These are phyloP conservation scores for Mortierella sp. DNA, from an alignment of 371 early-diverging fungal genomes.

Conservation along the genomic window DNA sequence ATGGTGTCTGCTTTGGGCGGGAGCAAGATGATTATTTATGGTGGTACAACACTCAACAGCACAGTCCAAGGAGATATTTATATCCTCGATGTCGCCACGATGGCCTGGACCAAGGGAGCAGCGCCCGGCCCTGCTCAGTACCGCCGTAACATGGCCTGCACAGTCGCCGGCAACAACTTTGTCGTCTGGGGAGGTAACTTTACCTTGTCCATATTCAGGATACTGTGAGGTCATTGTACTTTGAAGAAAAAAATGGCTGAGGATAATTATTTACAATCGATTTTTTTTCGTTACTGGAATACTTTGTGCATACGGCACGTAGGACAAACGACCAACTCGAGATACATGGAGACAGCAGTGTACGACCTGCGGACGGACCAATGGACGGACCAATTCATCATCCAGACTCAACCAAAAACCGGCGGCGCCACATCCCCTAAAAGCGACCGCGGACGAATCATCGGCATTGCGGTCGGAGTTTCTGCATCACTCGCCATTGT, in stretches of 20 bases:
- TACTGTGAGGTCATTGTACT: neutral
- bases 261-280: neutral
- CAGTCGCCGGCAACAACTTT: constrained; percentile 17
- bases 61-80: neutral
- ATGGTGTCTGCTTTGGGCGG: constrained; percentile 11
- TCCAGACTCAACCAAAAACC: neutral
- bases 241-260: neutral
- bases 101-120: constrained; percentile 16
- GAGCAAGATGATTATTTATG: constrained; percentile 17
- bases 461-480: neutral
- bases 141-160: constrained; percentile 15
- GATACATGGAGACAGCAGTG: neutral
- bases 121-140: neutral
- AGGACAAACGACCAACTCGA: neutral
- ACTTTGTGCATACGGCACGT: no score
- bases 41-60: neutral
- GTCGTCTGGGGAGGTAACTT: constrained; percentile 16
- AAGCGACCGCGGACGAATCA: neutral
- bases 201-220: neutral
- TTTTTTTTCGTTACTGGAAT: neutral
- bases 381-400: constrained; percentile 6
- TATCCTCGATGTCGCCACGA: constrained; percentile 4
- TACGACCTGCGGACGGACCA: neutral
- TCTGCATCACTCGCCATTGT: neutral
- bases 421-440: no score